These are phyloP conservation scores for Cylindrodendrum hubeiense DNA, from an alignment of 2,329 filamentous ascomycete genomes.

Conservation along the genomic window DNA sequence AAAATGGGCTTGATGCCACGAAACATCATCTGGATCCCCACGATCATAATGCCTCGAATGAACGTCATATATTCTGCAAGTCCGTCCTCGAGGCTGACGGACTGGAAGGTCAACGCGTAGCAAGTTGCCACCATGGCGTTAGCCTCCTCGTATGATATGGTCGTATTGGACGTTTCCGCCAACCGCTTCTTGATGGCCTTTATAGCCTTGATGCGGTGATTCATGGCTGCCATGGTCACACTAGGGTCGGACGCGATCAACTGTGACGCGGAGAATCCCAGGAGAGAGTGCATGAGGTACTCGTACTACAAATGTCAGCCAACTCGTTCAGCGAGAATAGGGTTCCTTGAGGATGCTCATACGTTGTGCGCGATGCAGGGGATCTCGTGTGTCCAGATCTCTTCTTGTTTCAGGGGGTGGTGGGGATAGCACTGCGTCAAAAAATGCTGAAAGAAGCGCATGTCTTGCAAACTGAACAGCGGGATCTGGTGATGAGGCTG, in stretches of 20 bases:
- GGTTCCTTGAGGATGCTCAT: constrained; percentile 40
- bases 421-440: constrained; percentile 72
- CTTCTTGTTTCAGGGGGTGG: constrained; percentile 74
- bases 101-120: constrained; percentile 71
- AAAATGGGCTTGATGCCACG: constrained; percentile 64
- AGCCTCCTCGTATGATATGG: constrained; percentile 63
- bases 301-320: constrained; percentile 61
- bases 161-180: constrained; percentile 54
- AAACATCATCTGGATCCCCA: constrained; percentile 66
- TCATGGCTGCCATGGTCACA: constrained; percentile 69
- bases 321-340: neutral
- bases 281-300: constrained; percentile 78
- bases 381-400: constrained; percentile 75
- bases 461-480: constrained; percentile 71
- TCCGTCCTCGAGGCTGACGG: constrained; percentile 68
- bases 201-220: constrained; percentile 75
- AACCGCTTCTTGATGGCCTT: constrained; percentile 70
- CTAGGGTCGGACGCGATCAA: constrained; percentile 64
- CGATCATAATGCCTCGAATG: constrained; percentile 67
- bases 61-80: constrained; percentile 73
- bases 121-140: constrained; percentile 72
- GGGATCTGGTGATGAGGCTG: constrained; percentile 70
- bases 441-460: constrained; percentile 79
- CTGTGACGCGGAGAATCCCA: constrained; percentile 76
- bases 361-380: constrained; percentile 76